Base-by-base conservation (phyloP, 371 early-diverging fungal species). In the Syncephalastrum sp. region DNA sequence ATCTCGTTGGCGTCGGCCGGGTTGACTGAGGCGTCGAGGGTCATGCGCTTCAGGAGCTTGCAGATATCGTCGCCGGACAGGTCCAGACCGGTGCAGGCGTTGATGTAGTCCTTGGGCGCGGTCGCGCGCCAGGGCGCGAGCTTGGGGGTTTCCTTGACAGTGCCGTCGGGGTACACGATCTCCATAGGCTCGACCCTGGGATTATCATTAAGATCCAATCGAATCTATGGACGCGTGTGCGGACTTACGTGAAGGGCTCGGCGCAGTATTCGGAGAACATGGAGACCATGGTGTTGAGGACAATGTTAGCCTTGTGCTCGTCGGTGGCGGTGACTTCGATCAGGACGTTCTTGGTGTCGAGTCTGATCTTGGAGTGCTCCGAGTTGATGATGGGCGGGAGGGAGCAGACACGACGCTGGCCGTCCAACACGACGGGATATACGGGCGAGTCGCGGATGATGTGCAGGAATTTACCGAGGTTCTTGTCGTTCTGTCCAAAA, bases 311-410 rank as follows among this genome's bases (percentile, higher is more conserved):
- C 84, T 97, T 98, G 65, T 95, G 95, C 60, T 92, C 66, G 74
- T 99, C 99, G 21, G 96, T 98, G 14, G 97, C 99, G 13, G 99
- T 99, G 69, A 94, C 90, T 77, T 99, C 99, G 67, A 99, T 94
- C 61, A 99, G 92, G 47, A 99, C 91, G 68, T 99, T 98, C 81
- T 91, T 96, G 45, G 99, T 99, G 25, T 91, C 78, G 56, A 92
- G 73, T 24, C 89, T 89, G 72, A 99, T 99, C 83, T 99, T 99
- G 59, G 97, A 94, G 71, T 92, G 92, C 54, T 99, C 91, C 59
- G 94, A 88, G 89, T 99, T 99, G 82, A 99, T 99, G 70, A 99
- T 92, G 29, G 99, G 99, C n/a, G 99, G 99, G 54, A 99, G 81
- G 48, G 98, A 97, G 64, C 97, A 80, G 6, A 99, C 97, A 43